Base-by-base conservation (phyloP, 2,329 filamentous ascomycete genomes). In the Aspergillus sp. region DNA sequence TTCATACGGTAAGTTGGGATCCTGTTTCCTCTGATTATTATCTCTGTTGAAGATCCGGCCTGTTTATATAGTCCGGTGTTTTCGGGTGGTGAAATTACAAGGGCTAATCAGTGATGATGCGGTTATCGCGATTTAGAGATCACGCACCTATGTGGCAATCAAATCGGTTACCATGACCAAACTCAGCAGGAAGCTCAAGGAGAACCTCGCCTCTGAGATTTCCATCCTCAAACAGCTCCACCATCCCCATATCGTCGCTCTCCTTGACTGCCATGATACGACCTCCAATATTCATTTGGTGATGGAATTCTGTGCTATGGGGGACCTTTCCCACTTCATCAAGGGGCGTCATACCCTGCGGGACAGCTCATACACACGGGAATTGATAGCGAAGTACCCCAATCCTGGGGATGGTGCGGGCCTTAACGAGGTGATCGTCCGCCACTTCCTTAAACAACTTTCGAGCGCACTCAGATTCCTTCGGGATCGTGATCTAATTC, bases 271-370 rank as follows among this genome's bases (percentile, higher is more conserved):
- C 80, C 85, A 94, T 75, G 93, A 98, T 76, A 90, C 91, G 0
- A 82, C 86, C 3, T 88, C 89, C 21, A 91, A 96, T 72, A 97
- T 98, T 78, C 95, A 99, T 78, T 85, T 99, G 60, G 89, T 98
- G 64, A 99, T 98, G 94, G 95, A 99, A 80, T 98, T 96, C 78
- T 98, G 95, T 79, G 92, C 96, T 73, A 85, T 99, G 42, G 94
- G 95, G 21, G 95, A 99, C 73, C 80, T 99, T 60, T 96, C 95
- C 10, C 84, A 94, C 57, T 98, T 99, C 77, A 97, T 99, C 80
- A 96, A 95, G 83, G 96, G 95, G 79, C 87, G 94, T 62, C 88
- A 94, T 62, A 90, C 72, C 85, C 97, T 49, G 84, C 83, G 48
- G 89, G 88, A 54, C 90, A 96, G 32, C 73, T 87, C 90, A 27